These are phyloP conservation scores for Vaccinium macrocarpon DNA, from an alignment of 148 eudicot genomes.

Conservation along the genomic window DNA sequence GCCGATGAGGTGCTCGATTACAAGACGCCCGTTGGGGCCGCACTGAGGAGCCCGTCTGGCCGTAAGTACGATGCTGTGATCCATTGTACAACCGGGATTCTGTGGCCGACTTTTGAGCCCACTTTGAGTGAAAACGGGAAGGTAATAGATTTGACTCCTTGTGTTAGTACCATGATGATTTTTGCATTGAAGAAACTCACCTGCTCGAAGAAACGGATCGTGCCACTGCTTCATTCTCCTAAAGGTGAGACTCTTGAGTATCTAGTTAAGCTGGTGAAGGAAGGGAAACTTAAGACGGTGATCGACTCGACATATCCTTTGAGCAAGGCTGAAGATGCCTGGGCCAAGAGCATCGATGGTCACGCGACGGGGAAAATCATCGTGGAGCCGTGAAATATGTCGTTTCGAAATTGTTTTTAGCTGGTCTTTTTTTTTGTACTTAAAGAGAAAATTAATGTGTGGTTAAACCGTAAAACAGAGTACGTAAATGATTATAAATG, in stretches of 20 bases:
- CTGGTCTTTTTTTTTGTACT: too few relatives aligned
- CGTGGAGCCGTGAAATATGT: slow-evolving; percentile 29
- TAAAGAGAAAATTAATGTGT: neutral
- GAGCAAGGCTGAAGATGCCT: slow-evolving; percentile 55
- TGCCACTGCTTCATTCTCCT: slow-evolving; percentile 28
- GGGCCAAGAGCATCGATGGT: slow-evolving; percentile 53
- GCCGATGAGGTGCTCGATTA: slow-evolving; percentile 60
- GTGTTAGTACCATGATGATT: slow-evolving; percentile 27
- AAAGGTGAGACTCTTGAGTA: slow-evolving; percentile 36
- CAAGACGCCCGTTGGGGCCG: slow-evolving; percentile 49
- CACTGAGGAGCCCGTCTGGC: slow-evolving; percentile 52
- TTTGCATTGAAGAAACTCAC: slow-evolving; percentile 42
- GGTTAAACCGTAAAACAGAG: neutral
- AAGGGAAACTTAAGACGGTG: slow-evolving; percentile 52
- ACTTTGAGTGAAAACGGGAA: slow-evolving; percentile 43
- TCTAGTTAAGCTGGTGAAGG: slow-evolving; percentile 47
- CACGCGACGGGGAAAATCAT: slow-evolving; percentile 66
- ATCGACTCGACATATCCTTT: slow-evolving; percentile 40
- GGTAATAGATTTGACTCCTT: slow-evolving; percentile 54
- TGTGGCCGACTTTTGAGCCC: slow-evolving; percentile 52
- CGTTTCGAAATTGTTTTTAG: neutral
- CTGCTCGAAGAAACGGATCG: slow-evolving; percentile 43
- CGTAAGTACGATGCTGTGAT: slow-evolving; percentile 47
- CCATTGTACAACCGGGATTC: slow-evolving; percentile 35
- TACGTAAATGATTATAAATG: neutral